Conservation (phyloP, 805 yeast genomes). For the Hanseniaspora guilliermondii region DNA sequence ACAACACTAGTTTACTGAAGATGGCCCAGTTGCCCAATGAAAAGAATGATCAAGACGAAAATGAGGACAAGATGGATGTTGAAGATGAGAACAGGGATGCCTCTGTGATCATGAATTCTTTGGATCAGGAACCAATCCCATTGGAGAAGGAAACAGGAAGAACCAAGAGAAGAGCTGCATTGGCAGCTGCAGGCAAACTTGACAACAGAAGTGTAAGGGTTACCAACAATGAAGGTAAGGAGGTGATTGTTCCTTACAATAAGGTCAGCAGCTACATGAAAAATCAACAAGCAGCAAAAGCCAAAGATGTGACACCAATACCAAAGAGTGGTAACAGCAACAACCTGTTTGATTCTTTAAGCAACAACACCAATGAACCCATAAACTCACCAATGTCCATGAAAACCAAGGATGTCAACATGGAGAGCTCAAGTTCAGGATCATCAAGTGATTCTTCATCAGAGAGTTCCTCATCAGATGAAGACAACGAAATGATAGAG, state of each 20-base stretch:
- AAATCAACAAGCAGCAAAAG: neutral
- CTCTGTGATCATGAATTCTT: conserved; percentile 9
- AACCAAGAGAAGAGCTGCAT: conserved; percentile 13
- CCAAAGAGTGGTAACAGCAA: neutral
- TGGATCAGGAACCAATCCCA: conserved; percentile 15
- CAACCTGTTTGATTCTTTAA: conserved; percentile 7
- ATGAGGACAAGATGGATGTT: conserved; percentile 17
- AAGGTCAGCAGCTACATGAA: conserved; percentile 14
- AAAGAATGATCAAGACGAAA: conserved; percentile 21
- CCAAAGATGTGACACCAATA: neutral
- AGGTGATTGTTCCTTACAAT: conserved; percentile 2
- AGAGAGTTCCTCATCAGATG: conserved; percentile 27
- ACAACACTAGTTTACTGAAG: conserved; percentile 15
- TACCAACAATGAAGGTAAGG: conserved; percentile 15
- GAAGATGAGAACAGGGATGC: conserved; percentile 14
- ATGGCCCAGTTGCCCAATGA: conserved; percentile 25
- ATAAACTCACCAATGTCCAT: conserved; percentile 6
- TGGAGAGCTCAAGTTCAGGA: conserved; percentile 19
- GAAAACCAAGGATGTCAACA: conserved; percentile 7
- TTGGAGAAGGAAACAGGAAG: neutral
- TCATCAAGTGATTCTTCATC: conserved; percentile 33
- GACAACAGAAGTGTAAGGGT: conserved; percentile 22
- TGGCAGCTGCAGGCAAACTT: conserved; percentile 17
- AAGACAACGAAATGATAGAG: conserved; percentile 25
- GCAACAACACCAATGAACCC: neutral